phyloP scores from a whole-genome alignment of 352 stramenopile species.

The Phytophthora pini region DNA sequence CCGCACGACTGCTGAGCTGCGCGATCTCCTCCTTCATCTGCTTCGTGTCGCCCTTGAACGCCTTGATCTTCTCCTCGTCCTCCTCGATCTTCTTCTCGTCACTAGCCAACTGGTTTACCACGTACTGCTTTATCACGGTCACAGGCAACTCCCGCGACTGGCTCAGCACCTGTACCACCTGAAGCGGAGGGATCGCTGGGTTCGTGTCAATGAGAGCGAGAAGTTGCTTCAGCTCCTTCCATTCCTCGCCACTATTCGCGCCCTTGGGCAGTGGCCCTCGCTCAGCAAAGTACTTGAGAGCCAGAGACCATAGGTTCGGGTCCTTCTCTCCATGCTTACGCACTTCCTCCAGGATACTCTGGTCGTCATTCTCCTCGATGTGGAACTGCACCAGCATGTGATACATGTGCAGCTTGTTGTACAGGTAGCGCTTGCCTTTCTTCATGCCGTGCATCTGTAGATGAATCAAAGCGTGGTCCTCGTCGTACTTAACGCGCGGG shows the following conservation, averaged over 20 bases:
- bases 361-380: constrained; percentile 92
- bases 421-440: constrained; percentile 93
- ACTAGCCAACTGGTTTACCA: constrained; percentile 82
- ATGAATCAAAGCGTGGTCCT: constrained; percentile 93
- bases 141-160: constrained; percentile 85
- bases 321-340: constrained; percentile 91
- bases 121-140: constrained; percentile 85
- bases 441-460: constrained; percentile 93
- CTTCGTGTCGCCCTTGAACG: constrained; percentile 87
- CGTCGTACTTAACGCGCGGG: constrained; percentile 91
- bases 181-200: constrained; percentile 81
- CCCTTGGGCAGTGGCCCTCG: constrained; percentile 77
- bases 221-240: constrained; percentile 82
- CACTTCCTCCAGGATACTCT: constrained; percentile 90
- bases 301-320: constrained; percentile 90
- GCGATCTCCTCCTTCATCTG: constrained; percentile 92
- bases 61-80: constrained; percentile 88
- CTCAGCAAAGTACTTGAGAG: constrained; percentile 92
- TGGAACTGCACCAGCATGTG: constrained; percentile 95
- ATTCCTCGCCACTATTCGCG: constrained; percentile 65
- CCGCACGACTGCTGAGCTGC: constrained; percentile 81
- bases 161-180: constrained; percentile 87
- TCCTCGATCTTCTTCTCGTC: constrained; percentile 87
- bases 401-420: constrained; percentile 95
- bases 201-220: constrained; percentile 82